Conservation (phyloP, 768 basidiomycete genomes). For the Baorangia bicolor region DNA sequence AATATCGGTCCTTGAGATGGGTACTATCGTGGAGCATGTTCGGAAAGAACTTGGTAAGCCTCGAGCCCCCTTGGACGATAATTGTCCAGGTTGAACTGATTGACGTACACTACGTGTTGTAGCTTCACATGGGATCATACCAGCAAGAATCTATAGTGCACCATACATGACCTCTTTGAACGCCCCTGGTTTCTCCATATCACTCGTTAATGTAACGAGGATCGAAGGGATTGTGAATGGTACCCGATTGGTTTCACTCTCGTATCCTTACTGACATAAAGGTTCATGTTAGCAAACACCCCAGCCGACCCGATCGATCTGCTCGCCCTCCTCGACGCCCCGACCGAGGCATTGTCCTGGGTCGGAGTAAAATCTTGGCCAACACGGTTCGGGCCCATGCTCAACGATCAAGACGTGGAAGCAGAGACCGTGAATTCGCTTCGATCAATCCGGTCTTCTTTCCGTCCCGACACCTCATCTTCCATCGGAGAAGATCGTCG, state of each 20-base stretch:
- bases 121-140: constrained; percentile 35
- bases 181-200: constrained; percentile 58
- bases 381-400: not conserved
- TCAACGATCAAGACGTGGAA: not conserved
- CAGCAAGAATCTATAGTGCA: constrained; percentile 44
- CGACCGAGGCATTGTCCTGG: constrained; percentile 45
- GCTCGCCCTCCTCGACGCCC: constrained; percentile 40
- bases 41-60: constrained; percentile 43
- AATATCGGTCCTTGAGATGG: constrained; percentile 50
- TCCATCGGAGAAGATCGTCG: too few species aligned
- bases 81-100: not conserved
- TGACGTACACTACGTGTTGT: not conserved
- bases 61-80: not conserved
- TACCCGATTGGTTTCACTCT: not conserved
- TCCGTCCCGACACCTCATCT: not conserved
- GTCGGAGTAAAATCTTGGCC: constrained; percentile 37
- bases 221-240: constrained; percentile 13
- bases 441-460: not conserved
- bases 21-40: constrained; percentile 46
- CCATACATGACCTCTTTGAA: constrained; percentile 61
- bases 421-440: constrained; percentile 6
- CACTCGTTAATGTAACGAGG: constrained; percentile 47
- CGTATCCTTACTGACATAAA: not conserved
- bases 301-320: constrained; percentile 22
- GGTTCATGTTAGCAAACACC: constrained; percentile 6